phyloP scores from a whole-genome alignment of 805 yeast species.

The Myxozyma neotropica region DNA sequence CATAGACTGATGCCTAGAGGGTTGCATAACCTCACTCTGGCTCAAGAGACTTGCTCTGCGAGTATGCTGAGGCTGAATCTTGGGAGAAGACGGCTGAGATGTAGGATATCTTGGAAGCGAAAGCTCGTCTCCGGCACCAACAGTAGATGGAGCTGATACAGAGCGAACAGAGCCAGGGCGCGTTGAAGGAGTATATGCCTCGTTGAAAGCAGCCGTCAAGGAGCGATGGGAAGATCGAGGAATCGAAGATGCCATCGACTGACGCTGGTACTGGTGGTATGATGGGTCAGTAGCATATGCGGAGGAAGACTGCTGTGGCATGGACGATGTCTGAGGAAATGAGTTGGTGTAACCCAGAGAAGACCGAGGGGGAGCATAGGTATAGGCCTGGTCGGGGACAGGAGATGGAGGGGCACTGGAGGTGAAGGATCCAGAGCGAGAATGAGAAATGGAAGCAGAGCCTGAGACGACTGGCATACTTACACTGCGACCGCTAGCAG shows the following conservation, averaged over 20 bases:
- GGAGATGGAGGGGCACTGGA: conserved; percentile 8
- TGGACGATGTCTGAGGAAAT: conserved; percentile 3
- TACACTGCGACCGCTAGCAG: conserved; percentile 14
- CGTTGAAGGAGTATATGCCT: not conserved
- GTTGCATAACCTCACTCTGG: not conserved
- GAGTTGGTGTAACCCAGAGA: not conserved
- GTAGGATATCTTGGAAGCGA: not conserved
- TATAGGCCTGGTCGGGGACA: not conserved
- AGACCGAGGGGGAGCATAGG: not conserved
- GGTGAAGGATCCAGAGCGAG: not conserved
- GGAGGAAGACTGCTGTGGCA: not conserved
- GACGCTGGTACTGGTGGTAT: conserved; percentile 12
- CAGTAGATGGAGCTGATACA: not conserved
- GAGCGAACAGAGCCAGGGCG: conserved; percentile 10
- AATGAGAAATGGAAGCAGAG: too few species aligned
- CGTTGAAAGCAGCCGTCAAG: not conserved
- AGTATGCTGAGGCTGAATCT: not conserved
- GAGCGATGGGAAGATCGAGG: not conserved
- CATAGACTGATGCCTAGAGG: conserved; percentile 15
- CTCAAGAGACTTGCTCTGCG: not conserved
- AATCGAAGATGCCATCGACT: not conserved
- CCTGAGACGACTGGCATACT: conserved; percentile 1
- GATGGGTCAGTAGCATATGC: not conserved
- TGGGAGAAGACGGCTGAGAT: conserved; percentile 6
- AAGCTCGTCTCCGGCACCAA: not conserved